phyloP scores from a whole-genome alignment of 345 rosid genomes.

The Pelargonium nanum region DNA sequence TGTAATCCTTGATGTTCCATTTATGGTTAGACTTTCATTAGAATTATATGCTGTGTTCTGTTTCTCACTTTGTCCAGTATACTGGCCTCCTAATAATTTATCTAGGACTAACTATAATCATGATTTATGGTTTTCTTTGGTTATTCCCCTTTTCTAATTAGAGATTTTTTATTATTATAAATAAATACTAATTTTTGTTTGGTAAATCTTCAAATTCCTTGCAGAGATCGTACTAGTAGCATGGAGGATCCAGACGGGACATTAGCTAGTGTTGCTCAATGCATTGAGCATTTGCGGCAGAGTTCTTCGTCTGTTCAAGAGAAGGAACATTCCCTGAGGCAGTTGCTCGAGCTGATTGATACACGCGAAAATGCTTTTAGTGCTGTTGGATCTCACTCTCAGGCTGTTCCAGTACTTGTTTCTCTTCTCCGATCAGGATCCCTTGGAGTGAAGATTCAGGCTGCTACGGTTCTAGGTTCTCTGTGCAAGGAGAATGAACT shows the following conservation, averaged over 20 bases:
- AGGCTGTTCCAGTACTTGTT: constrained; percentile 99
- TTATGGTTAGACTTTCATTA: no score
- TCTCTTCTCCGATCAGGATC: constrained; percentile 98
- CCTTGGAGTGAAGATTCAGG: constrained; percentile 86
- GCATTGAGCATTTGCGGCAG: constrained; percentile 94
- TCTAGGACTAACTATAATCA: not conserved
- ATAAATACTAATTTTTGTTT: not conserved
- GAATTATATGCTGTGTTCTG: not conserved
- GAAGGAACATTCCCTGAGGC: constrained; percentile 78
- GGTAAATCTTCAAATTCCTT: constrained; percentile 14
- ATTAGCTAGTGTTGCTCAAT: constrained; percentile 96
- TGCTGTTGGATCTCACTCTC: constrained; percentile 99
- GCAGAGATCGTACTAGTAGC: constrained; percentile 83
- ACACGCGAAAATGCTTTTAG: constrained; percentile 93
- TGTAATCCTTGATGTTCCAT: no score
- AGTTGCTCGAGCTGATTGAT: constrained; percentile 83
- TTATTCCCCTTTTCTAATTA: not conserved
- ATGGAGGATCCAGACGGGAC: constrained; percentile 99
- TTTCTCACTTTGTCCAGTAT: not conserved
- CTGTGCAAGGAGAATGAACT: constrained; percentile 98
- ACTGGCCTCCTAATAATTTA: not conserved
- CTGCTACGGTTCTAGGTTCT: constrained; percentile 90
- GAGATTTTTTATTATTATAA: not conserved
- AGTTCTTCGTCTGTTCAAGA: constrained; percentile 82
- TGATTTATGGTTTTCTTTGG: not conserved